These are phyloP conservation scores for Suhomyces ambrosiae DNA, from an alignment of 1,139 yeast genomes.

Conservation along the genomic window DNA sequence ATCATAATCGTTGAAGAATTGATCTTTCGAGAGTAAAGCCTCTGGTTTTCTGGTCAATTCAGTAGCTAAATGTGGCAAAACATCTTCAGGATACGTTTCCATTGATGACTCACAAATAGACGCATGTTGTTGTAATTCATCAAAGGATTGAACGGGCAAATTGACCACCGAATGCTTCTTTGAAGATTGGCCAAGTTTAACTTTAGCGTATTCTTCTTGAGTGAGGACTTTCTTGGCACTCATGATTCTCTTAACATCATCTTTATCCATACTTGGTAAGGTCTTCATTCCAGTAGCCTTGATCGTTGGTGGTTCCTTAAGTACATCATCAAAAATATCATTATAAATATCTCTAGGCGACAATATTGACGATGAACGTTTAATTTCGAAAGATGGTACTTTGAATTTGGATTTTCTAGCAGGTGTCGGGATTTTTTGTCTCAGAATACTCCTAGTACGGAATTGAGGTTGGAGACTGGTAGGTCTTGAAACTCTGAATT, in stretches of 20 bases:
- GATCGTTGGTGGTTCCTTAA: constrained; percentile 38
- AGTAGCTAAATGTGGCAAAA: constrained; percentile 36
- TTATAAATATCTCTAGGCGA: constrained; percentile 44
- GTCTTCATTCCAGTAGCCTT: constrained; percentile 45
- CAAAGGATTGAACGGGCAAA: constrained; percentile 30
- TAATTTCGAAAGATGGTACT: constrained; percentile 50
- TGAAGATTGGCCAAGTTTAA: constrained; percentile 34
- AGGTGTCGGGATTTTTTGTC: constrained; percentile 6
- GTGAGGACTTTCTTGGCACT: constrained; percentile 43
- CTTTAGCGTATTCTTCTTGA: constrained; percentile 45
- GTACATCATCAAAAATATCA: constrained; percentile 46
- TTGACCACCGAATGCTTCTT: constrained; percentile 37
- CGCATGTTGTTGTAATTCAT: constrained; percentile 43
- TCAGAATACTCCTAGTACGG: constrained; percentile 9
- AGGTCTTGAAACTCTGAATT: constrained; percentile 12
- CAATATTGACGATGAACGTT: constrained; percentile 36
- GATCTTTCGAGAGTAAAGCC: constrained; percentile 38
- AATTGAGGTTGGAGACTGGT: constrained; percentile 6
- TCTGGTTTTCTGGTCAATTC: constrained; percentile 40
- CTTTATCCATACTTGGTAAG: constrained; percentile 51
- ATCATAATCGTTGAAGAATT: constrained; percentile 39
- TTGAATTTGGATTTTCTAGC: constrained; percentile 33
- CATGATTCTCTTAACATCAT: constrained; percentile 46
- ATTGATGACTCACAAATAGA: constrained; percentile 40
- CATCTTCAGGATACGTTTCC: constrained; percentile 23